phyloP scores from a whole-genome alignment of 2,329 filamentous ascomycete species.

The Sclerotinia sclerotiorum region DNA sequence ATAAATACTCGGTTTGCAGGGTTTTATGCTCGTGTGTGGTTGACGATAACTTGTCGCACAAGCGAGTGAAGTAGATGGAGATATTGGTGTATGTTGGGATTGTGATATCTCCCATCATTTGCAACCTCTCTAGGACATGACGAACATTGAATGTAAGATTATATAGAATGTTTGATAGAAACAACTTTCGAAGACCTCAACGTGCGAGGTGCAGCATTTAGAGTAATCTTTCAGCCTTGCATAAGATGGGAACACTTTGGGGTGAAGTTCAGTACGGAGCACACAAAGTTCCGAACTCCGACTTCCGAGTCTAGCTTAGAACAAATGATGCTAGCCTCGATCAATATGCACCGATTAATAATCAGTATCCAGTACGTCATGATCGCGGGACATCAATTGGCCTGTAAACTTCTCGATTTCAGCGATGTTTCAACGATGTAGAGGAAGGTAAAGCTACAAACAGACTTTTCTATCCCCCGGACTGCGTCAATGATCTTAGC shows the following conservation, averaged over 20 bases:
- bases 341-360: background rate
- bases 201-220: background rate
- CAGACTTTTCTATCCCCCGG: background rate
- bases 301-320: too few relatives aligned
- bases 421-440: conserved; percentile 12
- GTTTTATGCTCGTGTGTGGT: background rate
- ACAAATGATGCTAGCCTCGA: background rate
- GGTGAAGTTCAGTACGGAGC: too few relatives aligned
- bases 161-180: too few relatives aligned
- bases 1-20: background rate
- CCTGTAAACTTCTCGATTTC: background rate
- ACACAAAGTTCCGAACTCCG: too few relatives aligned
- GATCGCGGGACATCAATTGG: background rate
- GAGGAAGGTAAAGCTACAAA: background rate
- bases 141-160: too few relatives aligned
- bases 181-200: too few relatives aligned
- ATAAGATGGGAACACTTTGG: background rate
- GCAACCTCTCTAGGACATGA: too few relatives aligned
- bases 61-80: background rate
- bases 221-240: conserved; percentile 10
- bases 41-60: background rate
- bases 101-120: too few relatives aligned
- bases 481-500: background rate
- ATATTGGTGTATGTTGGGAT: too few relatives aligned
- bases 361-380: conserved; percentile 3